Conservation (phyloP, 1,284 basidiomycete species). For the Ceratobasidium theobromae region DNA sequence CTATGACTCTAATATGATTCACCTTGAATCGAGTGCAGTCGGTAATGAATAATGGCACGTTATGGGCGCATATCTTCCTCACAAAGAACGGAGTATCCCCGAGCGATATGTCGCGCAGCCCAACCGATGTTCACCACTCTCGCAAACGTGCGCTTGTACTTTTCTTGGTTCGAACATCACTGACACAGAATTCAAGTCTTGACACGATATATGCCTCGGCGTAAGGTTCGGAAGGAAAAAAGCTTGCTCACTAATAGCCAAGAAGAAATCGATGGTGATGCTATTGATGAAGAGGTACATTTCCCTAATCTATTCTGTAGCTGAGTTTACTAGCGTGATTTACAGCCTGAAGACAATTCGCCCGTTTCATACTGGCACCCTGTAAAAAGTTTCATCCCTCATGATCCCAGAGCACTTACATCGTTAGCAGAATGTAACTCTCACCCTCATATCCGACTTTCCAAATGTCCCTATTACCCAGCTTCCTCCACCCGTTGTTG, state of each 20-base stretch:
- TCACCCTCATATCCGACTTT: constrained; percentile 80
- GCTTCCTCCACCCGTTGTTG: constrained; percentile 62
- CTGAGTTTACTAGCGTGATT: constrained; percentile 3
- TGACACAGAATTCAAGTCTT: constrained; percentile 57
- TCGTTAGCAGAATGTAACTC: constrained; percentile 70
- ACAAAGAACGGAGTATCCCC: constrained; percentile 67
- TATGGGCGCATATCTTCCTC: constrained; percentile 87
- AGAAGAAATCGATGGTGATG: constrained; percentile 49
- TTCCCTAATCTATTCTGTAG: constrained; percentile 50
- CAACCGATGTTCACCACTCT: constrained; percentile 66
- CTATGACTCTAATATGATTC: background rate
- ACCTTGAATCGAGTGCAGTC: constrained; percentile 47
- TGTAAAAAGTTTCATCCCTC: constrained; percentile 44
- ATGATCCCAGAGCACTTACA: background rate
- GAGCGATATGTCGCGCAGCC: constrained; percentile 53
- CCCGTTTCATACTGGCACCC: constrained; percentile 80
- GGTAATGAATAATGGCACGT: constrained; percentile 71
- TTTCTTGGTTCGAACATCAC: background rate
- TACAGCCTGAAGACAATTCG: constrained; percentile 35
- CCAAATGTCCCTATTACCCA: constrained; percentile 56
- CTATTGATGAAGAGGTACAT: constrained; percentile 40
- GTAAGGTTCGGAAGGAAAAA: constrained; percentile 77
- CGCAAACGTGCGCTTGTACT: constrained; percentile 67
- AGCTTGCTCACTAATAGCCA: constrained; percentile 63
- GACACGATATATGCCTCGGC: constrained; percentile 76